Percentiles rank a stretch among this genome's conserved stretches.
These are phyloP conservation scores for Vitis amurensis DNA, from an alignment of 164 flowering plant species.

Conservation along the genomic window DNA sequence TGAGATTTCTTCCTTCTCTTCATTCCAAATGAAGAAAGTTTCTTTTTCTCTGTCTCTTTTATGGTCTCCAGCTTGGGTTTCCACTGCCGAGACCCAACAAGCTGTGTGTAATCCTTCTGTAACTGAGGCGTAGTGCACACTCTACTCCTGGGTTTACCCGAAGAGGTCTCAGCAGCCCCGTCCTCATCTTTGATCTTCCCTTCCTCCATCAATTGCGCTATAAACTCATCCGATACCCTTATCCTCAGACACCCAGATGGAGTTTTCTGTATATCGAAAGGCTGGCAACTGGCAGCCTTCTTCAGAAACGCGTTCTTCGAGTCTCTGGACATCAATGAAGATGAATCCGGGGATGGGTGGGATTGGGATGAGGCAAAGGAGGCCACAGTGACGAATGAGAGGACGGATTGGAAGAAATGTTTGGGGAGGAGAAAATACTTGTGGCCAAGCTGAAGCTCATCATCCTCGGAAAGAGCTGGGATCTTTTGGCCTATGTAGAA, in stretches of 20 bases:
- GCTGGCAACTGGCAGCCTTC: slow-evolving; percentile 34
- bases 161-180: not conserved
- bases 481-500: slow-evolving; percentile 71
- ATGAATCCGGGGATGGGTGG: not conserved
- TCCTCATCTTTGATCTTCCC: slow-evolving; percentile 4
- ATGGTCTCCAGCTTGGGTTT: slow-evolving; percentile 67
- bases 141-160: not conserved
- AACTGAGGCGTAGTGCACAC: slow-evolving; percentile 57
- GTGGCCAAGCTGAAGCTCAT: slow-evolving; percentile 59
- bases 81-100: slow-evolving; percentile 51
- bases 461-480: slow-evolving; percentile 46
- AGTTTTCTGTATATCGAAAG: slow-evolving; percentile 51
- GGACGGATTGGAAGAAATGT: slow-evolving; percentile 53
- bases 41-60: slow-evolving; percentile 28
- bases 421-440: slow-evolving; percentile 67
- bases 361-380: slow-evolving; percentile 31
- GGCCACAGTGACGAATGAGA: slow-evolving; percentile 59
- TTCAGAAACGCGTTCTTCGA: slow-evolving; percentile 14
- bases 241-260: slow-evolving; percentile 50
- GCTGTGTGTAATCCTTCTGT: slow-evolving; percentile 53
- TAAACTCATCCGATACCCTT: slow-evolving; percentile 63
- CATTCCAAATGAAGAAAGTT: slow-evolving; percentile 14
- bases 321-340: not conserved
- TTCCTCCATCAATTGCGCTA: slow-evolving; percentile 37
- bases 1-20: slow-evolving; percentile 17